Percentiles rank a stretch among this genome's conserved stretches.
phyloP scores from a whole-genome alignment of 2,329 filamentous ascomycete genomes.

The Hypoxylon sp. region DNA sequence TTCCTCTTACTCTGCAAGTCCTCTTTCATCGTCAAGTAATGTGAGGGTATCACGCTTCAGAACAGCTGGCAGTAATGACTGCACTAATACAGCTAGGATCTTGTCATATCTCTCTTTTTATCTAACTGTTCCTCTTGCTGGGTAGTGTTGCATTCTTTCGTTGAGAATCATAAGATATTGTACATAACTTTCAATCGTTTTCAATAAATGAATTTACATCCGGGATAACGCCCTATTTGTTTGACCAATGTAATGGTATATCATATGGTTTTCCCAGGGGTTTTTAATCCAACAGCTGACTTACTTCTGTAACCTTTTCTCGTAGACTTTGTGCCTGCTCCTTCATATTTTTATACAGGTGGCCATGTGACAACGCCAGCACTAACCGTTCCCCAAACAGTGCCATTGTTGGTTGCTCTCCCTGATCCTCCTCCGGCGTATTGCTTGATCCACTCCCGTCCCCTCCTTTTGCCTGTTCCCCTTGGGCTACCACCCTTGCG shows the following conservation, averaged over 20 bases:
- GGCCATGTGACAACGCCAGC: conserved; percentile 6
- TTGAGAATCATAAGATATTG: background rate
- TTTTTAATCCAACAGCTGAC: conserved; percentile 7
- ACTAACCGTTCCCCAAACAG: conserved; percentile 1
- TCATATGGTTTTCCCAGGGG: background rate
- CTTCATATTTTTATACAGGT: conserved; percentile 11
- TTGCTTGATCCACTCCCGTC: background rate
- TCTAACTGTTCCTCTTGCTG: background rate
- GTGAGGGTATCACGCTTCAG: background rate
- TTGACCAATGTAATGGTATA: background rate
- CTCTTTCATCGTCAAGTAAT: too few relatives aligned
- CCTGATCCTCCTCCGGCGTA: background rate
- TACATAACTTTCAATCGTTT: background rate
- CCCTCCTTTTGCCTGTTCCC: background rate
- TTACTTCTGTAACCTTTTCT: conserved; percentile 8
- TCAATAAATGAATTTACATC: background rate
- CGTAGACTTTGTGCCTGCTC: conserved; percentile 9
- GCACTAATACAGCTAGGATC: background rate
- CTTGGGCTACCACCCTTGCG: conserved; percentile 12
- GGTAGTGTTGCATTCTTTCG: background rate
- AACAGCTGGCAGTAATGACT: background rate
- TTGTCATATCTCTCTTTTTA: too few relatives aligned
- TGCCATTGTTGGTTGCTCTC: background rate
- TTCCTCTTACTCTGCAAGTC: background rate
- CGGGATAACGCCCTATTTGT: background rate